These are phyloP conservation scores for Colletotrichum sp. DNA, from an alignment of 2,329 filamentous ascomycete genomes.

Conservation along the genomic window DNA sequence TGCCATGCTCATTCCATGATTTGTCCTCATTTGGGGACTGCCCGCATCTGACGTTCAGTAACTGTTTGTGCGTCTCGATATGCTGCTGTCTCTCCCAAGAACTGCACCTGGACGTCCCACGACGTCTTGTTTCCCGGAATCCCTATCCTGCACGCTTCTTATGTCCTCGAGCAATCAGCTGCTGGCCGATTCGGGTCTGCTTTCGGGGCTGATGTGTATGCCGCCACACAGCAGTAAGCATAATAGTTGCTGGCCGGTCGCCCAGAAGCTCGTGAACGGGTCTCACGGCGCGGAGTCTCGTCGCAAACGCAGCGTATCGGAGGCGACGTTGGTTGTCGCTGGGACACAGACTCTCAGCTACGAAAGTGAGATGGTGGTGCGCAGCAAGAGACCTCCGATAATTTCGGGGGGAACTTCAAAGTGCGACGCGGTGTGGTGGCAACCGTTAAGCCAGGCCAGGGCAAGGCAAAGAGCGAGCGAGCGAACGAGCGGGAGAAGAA, in stretches of 20 bases:
- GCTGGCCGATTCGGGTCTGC: not conserved
- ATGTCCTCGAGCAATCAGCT: not conserved
- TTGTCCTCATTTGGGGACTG: constrained; percentile 37
- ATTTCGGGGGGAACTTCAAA: not conserved
- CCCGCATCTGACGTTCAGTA: constrained; percentile 15
- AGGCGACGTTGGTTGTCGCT: not conserved
- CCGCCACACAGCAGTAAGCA: constrained; percentile 13
- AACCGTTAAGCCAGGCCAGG: not conserved
- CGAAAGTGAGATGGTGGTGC: not conserved
- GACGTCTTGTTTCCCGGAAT: constrained; percentile 5
- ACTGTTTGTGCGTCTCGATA: not conserved
- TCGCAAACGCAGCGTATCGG: not conserved
- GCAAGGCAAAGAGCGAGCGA: not conserved
- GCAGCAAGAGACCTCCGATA: not conserved
- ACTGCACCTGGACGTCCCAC: constrained; percentile 5
- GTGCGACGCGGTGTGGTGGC: constrained; percentile 4
- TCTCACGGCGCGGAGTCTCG: not conserved
- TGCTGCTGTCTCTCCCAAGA: not conserved
- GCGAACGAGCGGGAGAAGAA: not conserved
- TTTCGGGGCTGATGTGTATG: not conserved
- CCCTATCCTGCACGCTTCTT: constrained; percentile 7
- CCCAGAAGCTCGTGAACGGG: not conserved
- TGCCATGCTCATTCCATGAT: constrained; percentile 51
- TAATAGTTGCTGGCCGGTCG: constrained; percentile 3
- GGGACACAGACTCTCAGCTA: not conserved